phyloP scores from a whole-genome alignment of 163 green algal species.

The Chlamydomonas reinhardtii region DNA sequence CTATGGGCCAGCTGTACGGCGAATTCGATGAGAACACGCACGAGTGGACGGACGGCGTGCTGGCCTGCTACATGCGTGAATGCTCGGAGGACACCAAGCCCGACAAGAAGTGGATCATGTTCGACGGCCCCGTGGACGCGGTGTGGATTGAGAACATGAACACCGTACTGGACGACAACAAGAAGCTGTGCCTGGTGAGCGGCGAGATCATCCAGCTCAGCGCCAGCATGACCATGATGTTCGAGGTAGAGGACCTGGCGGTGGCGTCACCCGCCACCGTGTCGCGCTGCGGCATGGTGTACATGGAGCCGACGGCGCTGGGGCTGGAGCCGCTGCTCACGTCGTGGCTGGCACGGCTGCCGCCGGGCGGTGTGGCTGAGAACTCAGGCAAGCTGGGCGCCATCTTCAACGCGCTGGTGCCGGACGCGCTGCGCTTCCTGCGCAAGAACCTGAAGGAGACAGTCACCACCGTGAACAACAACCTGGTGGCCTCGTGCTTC shows the following conservation, averaged over 20 bases:
- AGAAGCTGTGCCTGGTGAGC: slow-evolving; percentile 88
- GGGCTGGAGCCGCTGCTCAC: slow-evolving; percentile 76
- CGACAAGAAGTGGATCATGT: slow-evolving; percentile 90
- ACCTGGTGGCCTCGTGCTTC: slow-evolving; percentile 79
- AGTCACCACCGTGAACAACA: slow-evolving; percentile 74
- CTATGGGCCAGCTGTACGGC: slow-evolving; percentile 89
- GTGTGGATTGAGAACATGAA: slow-evolving; percentile 84
- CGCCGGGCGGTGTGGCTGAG: slow-evolving; percentile 37
- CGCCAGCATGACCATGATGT: slow-evolving; percentile 89
- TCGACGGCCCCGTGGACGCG: slow-evolving; percentile 84
- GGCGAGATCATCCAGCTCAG: slow-evolving; percentile 89
- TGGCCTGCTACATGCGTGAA: slow-evolving; percentile 87
- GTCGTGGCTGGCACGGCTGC: slow-evolving; percentile 78
- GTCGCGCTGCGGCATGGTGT: slow-evolving; percentile 87
- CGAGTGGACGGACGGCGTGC: slow-evolving; percentile 89
- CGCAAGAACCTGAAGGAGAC: slow-evolving; percentile 73
- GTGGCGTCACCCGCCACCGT: slow-evolving; percentile 77
- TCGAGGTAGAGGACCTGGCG: slow-evolving; percentile 86
- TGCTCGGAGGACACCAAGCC: slow-evolving; percentile 75
- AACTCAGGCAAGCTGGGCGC: slow-evolving; percentile 49
- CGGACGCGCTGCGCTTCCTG: slow-evolving; percentile 73
- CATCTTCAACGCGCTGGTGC: slow-evolving; percentile 77
- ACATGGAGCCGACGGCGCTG: slow-evolving; percentile 83
- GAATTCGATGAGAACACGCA: slow-evolving; percentile 88
- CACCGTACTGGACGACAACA: slow-evolving; percentile 89